phyloP scores from a whole-genome alignment of 768 basidiomycete species.

The Holtermanniella nyarrowii region DNA sequence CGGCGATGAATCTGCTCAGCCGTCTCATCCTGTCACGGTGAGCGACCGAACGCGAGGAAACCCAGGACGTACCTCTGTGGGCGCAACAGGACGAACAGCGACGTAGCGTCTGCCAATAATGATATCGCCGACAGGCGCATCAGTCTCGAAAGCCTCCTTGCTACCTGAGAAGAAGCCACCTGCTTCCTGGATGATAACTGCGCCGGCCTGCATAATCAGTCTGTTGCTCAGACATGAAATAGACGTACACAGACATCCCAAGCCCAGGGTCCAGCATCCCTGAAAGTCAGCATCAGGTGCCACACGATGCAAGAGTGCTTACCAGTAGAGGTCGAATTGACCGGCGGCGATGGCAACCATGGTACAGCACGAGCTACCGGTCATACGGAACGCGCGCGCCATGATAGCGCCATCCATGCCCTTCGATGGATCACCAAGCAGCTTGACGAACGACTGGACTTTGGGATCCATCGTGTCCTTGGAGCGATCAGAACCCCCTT shows the following conservation, averaged over 20 bases:
- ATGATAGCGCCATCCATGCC: slow-evolving; percentile 63
- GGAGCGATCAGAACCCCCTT: slow-evolving; percentile 53
- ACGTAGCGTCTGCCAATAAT: slow-evolving; percentile 38
- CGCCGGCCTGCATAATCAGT: slow-evolving; percentile 53
- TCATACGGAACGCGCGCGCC: slow-evolving; percentile 64
- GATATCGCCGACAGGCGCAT: slow-evolving; percentile 41
- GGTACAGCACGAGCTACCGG: slow-evolving; percentile 11
- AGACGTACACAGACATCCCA: slow-evolving; percentile 71
- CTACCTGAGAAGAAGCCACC: slow-evolving; percentile 67
- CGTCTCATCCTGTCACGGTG: slow-evolving; percentile 46
- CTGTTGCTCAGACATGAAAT: neutral
- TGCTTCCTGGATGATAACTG: slow-evolving; percentile 80
- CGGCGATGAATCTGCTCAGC: slow-evolving; percentile 62
- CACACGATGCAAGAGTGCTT: slow-evolving; percentile 19
- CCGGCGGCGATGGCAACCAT: slow-evolving; percentile 71
- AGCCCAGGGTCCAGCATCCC: slow-evolving; percentile 52
- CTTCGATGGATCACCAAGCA: slow-evolving; percentile 59
- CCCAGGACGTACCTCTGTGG: slow-evolving; percentile 15
- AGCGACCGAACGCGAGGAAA: neutral
- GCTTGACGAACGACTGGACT: slow-evolving; percentile 54
- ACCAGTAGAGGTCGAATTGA: slow-evolving; percentile 83
- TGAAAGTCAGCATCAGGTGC: slow-evolving; percentile 62
- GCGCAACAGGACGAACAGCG: slow-evolving; percentile 33
- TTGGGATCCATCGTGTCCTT: slow-evolving; percentile 51
- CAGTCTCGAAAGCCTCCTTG: slow-evolving; percentile 39